These are phyloP conservation scores for Geotrichum armillariae DNA, from an alignment of 1,139 yeast genomes.

Conservation along the genomic window DNA sequence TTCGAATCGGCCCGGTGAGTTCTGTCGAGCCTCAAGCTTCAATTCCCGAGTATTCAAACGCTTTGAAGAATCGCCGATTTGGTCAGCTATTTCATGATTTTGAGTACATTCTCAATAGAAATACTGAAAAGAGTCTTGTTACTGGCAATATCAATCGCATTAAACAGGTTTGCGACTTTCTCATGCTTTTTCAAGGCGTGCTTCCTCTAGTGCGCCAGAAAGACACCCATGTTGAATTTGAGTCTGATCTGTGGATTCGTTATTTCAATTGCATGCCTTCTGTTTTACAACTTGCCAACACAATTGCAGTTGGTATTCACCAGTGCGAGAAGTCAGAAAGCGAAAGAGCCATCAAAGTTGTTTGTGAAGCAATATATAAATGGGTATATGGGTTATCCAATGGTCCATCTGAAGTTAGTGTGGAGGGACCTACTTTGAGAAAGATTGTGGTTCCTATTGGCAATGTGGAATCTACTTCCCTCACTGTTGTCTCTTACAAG, in stretches of 20 bases:
- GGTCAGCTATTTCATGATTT: conserved; percentile 85
- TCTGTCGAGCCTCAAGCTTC: conserved; percentile 42
- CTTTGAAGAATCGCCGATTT: conserved; percentile 73
- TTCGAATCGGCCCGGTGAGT: conserved; percentile 52
- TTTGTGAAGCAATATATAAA: conserved; percentile 30
- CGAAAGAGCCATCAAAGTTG: conserved; percentile 29
- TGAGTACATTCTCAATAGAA: conserved; percentile 73
- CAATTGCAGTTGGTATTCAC: conserved; percentile 40
- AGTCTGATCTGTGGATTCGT: conserved; percentile 80
- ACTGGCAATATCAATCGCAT: conserved; percentile 39
- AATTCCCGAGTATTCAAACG: conserved; percentile 39
- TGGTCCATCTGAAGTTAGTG: conserved; percentile 24
- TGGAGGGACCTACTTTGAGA: not conserved
- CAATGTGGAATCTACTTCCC: not conserved
- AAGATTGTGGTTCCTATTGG: conserved; percentile 7
- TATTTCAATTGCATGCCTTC: conserved; percentile 71
- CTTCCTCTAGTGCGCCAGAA: conserved; percentile 76
- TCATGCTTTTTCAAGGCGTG: conserved; percentile 75
- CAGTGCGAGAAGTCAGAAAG: conserved; percentile 26
- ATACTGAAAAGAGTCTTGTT: conserved; percentile 50
- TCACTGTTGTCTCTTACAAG: conserved; percentile 24
- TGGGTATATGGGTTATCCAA: conserved; percentile 35
- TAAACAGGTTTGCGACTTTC: conserved; percentile 58
- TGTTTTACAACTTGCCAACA: conserved; percentile 40
- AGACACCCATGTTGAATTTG: conserved; percentile 87